These are phyloP conservation scores for Epichloe brachyelytri DNA, from an alignment of 2,329 filamentous ascomycete genomes.

Conservation along the genomic window DNA sequence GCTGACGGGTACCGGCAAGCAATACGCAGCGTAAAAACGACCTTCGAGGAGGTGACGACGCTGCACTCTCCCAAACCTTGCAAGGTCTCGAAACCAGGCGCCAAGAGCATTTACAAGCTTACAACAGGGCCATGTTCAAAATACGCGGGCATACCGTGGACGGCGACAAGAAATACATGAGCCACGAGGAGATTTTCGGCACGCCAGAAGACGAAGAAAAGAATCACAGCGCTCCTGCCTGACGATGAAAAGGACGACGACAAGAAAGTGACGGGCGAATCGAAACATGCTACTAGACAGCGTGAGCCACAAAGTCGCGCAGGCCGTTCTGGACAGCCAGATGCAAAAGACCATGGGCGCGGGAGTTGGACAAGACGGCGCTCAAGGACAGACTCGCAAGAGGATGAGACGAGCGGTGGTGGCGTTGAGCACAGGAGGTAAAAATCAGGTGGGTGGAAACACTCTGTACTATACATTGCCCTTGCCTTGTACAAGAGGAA, in stretches of 20 bases:
- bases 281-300: background rate
- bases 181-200: conserved; percentile 17
- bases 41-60: conserved; percentile 2
- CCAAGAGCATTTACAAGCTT: conserved; percentile 14
- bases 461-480: background rate
- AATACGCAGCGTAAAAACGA: conserved; percentile 13
- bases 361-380: background rate
- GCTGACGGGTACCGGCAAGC: conserved; percentile 14
- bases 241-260: background rate
- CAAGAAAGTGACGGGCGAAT: background rate
- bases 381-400: background rate
- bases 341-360: background rate
- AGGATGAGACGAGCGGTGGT: background rate
- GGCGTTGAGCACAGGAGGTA: background rate
- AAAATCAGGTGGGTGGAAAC: background rate
- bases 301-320: background rate
- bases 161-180: conserved; percentile 17
- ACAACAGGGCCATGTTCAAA: conserved; percentile 15
- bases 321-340: background rate
- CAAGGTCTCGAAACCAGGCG: conserved; percentile 14
- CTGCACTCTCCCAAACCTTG: background rate
- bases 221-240: conserved; percentile 2
- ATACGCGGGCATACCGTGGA: conserved; percentile 15
- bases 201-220: conserved; percentile 10
- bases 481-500: no score